Base-by-base conservation (phyloP, 1,139 yeast genomes). In the Hyphopichia burtonii region DNA sequence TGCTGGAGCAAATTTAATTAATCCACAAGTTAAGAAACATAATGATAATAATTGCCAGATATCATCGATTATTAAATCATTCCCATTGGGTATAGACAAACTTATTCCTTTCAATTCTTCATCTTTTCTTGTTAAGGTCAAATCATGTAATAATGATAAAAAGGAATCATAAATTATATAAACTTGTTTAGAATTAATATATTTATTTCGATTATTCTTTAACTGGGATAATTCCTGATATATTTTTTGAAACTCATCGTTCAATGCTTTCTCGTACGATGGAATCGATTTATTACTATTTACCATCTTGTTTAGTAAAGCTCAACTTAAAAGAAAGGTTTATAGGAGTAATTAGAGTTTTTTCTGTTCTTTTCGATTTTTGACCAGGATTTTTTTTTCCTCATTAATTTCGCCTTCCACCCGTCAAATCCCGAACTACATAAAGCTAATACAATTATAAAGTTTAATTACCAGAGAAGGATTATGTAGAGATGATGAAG, bases 1-100 rank as follows among this genome's bases (percentile, higher is more conserved):
- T 2, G 97, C 96, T 1, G 97, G 96, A 1, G 96, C 96, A 35
- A 88, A 79, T 52, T 89, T 84, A 42, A 86, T 86, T 52, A 89
- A 73, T 2, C 99, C 99, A 47, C 94, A 94, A 1, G 98, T 88
- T 51, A 91, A 78, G 61, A 90, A 87, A 49, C 95, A 86, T 42
- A 93, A 70, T 12, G 96, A 85, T 39, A 91, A 68, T 41, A 93
- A 69, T 61, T 91, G 96, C 74, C 93, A 87, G 20, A 86, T 86
- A 55, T 93, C 98, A 59, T 89, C 96, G 33, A 87, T 73, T n/a
- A 86, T 72, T 16, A 79, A 71, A 58, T 89, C 96, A 17, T 86
- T 86, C 47, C 58, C 49, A 44, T 67, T 72, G 38, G 74, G 74
- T 44, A 69, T 53, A 31, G 52, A 56, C 37, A 72, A 55, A 18